Evolutionary conservation across 2,329 filamentous ascomycete genomes (phyloP), one percentile per base, ranked within the genome.

Genomic region (Cladobotryum protrusum): DNA sequence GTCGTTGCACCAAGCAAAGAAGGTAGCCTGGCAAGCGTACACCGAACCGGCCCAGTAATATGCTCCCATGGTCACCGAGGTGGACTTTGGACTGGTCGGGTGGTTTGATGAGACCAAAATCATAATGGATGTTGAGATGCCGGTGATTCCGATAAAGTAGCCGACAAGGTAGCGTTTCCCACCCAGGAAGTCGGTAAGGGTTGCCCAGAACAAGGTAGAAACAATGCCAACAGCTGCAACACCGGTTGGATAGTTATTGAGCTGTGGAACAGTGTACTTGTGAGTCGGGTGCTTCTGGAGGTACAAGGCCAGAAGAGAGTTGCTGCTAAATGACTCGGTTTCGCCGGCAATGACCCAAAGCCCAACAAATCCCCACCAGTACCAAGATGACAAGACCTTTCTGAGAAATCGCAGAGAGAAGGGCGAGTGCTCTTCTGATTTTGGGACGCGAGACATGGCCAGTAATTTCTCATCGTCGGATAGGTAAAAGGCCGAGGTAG

Each of bases 1-100:
- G 58, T 87, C 85, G 57, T 89, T 88, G 18, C 82, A 85, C 85
- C 85, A 88, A 0, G 85, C 85, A 56, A 89, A 88, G 57, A 88
- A 87, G 0, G 81, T 85, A 1, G 85, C 83, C 64, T 89, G 84
- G 58, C 84, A 86, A 0, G 85, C 84, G 56, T 88, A 88, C 0
- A 87, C 81, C 3, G 77, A 71, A 1, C 85, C 85, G 0, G 83
- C 81, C 78, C 80, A 84, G 63, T 87, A 87, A 57, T 86, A 87
- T 4, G 83, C 82, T 0, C 64, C 82, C 53, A 88, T 85, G 0
- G 81, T 75, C 1, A 78, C 69, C 0, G 74, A 60, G 0, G 79
- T 83, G 3, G 73, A 76, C 0, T 43, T 45, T 0, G 64, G 47
- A 32, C 59, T 70, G 0, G 62, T 63, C 0, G 72, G 69, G 29